phyloP scores from a whole-genome alignment of 1,284 basidiomycete genomes.

The Tilletia indica region DNA sequence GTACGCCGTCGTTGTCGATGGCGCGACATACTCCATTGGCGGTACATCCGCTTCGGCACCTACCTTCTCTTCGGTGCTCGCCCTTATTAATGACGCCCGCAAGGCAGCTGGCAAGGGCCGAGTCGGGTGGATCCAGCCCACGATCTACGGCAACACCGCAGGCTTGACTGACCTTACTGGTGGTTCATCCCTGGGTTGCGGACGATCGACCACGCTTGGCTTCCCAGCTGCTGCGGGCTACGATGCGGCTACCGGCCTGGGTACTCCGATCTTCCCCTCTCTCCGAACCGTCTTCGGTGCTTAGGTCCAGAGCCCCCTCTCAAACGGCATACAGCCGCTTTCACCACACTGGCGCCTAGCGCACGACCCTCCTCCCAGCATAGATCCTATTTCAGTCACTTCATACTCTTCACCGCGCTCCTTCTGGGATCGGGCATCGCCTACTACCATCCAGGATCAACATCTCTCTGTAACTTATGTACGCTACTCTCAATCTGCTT shows the following conservation, averaged over 20 bases:
- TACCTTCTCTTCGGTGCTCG: constrained; percentile 13
- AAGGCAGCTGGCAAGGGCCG: constrained; percentile 25
- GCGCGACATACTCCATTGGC: constrained; percentile 8
- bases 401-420: too few relatives aligned
- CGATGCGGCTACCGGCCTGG: constrained; percentile 21
- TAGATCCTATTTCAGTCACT: too few relatives aligned
- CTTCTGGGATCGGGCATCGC: too few relatives aligned
- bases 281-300: constrained; percentile 16
- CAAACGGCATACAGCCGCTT: too few relatives aligned
- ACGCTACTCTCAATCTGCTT: too few relatives aligned
- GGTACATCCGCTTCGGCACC: constrained; percentile 20
- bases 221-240: constrained; percentile 26
- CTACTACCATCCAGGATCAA: too few relatives aligned
- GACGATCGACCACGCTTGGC: constrained; percentile 12
- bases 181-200: constrained; percentile 19
- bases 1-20: constrained; percentile 49
- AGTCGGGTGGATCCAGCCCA: constrained; percentile 23
- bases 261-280: constrained; percentile 21
- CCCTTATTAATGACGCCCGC: constrained; percentile 25
- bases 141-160: constrained; percentile 19
- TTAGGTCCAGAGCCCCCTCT: not conserved
- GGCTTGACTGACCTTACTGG: constrained; percentile 19
- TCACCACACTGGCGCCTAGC: too few relatives aligned
- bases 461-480: too few relatives aligned
- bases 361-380: too few relatives aligned